Conservation (phyloP, 106 monocot species). For the Acanthochlamys bracteata region DNA sequence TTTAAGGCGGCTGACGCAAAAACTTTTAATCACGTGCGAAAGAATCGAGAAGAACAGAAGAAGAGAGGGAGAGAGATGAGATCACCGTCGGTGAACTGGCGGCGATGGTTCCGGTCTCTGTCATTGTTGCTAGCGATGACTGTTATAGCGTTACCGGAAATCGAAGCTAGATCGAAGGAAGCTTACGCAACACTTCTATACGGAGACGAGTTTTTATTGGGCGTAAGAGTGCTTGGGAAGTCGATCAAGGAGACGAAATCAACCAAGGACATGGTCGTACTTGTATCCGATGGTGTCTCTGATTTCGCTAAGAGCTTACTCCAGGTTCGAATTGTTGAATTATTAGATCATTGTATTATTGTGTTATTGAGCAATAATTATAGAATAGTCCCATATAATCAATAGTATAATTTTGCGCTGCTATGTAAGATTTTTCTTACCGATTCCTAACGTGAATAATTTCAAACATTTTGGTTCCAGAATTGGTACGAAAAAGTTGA, state of each 20-base stretch:
- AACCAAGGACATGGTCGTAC: slow-evolving; percentile 32
- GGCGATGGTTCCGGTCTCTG: background rate
- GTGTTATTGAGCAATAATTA: too few species aligned
- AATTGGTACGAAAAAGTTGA: too few species aligned
- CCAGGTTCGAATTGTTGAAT: slow-evolving; percentile 9
- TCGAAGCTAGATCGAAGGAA: slow-evolving; percentile 14
- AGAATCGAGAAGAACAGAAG: too few species aligned
- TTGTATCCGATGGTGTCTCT: slow-evolving; percentile 47
- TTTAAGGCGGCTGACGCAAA: too few species aligned
- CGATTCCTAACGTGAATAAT: too few species aligned
- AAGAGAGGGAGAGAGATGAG: too few species aligned
- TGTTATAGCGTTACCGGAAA: background rate
- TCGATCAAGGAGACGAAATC: slow-evolving; percentile 39
- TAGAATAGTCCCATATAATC: too few species aligned
- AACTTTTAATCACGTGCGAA: too few species aligned
- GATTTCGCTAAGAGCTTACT: slow-evolving; percentile 31
- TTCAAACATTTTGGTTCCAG: too few species aligned
- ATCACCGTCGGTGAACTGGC: background rate
- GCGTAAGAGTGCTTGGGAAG: slow-evolving; percentile 40
- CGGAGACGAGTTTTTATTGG: slow-evolving; percentile 44
- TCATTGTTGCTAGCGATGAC: background rate
- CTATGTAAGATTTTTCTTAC: too few species aligned
- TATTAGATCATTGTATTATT: too few species aligned
- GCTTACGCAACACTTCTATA: slow-evolving; percentile 38
- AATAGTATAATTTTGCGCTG: too few species aligned